Conservation (phyloP, 2,329 filamentous ascomycete species). For the Botrytis galanthina region DNA sequence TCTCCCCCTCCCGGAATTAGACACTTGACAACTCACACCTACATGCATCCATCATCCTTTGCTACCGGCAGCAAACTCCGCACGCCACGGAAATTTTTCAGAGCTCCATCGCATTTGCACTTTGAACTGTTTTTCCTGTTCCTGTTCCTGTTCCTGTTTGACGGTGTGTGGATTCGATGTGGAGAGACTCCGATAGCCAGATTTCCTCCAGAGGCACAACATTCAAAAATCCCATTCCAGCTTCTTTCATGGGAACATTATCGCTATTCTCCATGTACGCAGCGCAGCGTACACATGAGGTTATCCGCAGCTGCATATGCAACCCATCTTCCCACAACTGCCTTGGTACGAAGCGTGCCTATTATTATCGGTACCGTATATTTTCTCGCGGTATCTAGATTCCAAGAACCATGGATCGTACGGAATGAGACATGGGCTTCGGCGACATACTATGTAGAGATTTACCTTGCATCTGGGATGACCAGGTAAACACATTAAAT, state of each 20-base stretch:
- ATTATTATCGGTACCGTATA: background rate
- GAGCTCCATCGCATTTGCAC: background rate
- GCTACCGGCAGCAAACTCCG: background rate
- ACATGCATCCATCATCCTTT: slow-evolving; percentile 8
- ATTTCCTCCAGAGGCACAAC: background rate
- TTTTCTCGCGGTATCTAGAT: background rate
- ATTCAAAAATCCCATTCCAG: background rate
- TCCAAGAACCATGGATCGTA: background rate
- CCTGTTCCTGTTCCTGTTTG: background rate
- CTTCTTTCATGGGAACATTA: background rate
- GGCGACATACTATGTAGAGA: slow-evolving; percentile 8
- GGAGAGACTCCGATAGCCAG: background rate
- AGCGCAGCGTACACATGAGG: background rate
- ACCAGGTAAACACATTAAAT: background rate
- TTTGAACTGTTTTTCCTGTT: background rate
- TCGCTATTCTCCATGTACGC: background rate
- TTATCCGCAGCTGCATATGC: slow-evolving; percentile 9
- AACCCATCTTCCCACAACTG: background rate
- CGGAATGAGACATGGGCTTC: background rate
- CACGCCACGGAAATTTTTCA: background rate
- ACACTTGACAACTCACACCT: slow-evolving; percentile 11
- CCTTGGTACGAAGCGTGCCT: background rate
- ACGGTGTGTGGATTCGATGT: background rate
- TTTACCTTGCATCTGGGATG: slow-evolving; percentile 6
- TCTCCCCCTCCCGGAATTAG: slow-evolving; percentile 3